Conservation (phyloP, 2,329 filamentous ascomycete species). For the Penicillium nordicum region DNA sequence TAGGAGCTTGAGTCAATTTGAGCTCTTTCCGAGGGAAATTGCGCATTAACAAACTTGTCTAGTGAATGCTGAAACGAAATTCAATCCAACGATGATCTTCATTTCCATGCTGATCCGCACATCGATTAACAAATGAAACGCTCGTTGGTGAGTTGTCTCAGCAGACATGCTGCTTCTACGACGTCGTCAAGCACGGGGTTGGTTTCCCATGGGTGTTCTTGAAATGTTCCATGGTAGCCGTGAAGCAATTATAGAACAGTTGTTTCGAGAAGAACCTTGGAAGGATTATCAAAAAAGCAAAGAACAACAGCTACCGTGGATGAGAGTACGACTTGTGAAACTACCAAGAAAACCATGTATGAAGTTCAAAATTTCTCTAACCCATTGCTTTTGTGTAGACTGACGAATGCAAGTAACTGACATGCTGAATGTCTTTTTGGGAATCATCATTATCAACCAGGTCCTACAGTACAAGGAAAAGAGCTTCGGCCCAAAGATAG, state of each 20-base stretch:
- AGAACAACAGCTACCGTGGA: neutral
- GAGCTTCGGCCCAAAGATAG: constrained; percentile 29
- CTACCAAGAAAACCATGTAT: neutral
- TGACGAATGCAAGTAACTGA: constrained; percentile 32
- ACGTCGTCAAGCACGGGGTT: neutral
- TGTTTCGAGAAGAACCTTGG: neutral
- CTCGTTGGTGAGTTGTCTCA: neutral
- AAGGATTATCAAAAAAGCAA: neutral
- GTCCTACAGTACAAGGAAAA: constrained; percentile 38
- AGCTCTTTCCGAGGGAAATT: neutral
- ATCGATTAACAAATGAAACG: neutral
- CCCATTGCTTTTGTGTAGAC: constrained; percentile 30
- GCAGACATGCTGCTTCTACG: neutral
- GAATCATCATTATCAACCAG: constrained; percentile 38
- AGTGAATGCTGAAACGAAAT: neutral
- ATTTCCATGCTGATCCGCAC: neutral
- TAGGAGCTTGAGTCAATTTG: neutral
- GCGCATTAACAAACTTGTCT: neutral
- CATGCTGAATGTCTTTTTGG: constrained; percentile 32
- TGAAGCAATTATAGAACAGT: neutral
- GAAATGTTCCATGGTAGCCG: neutral
- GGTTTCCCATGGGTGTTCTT: neutral
- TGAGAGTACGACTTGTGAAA: neutral
- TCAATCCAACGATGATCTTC: neutral
- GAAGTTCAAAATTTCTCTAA: constrained; percentile 21